Conservation (phyloP, 2,329 filamentous ascomycete genomes). For the Myriosclerotinia scirpicola region DNA sequence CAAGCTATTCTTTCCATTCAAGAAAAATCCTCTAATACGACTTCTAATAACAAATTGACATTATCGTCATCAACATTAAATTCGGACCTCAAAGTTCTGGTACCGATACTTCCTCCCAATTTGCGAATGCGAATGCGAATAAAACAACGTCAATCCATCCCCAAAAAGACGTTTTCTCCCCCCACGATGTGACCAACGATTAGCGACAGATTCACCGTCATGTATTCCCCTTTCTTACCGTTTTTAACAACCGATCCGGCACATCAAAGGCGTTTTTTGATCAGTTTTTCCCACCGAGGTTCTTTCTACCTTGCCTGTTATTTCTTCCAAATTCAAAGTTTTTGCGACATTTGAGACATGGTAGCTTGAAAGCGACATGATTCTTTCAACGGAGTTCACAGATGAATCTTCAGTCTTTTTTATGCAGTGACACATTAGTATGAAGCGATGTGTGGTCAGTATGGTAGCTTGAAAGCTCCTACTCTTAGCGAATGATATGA, state of each 20-base stretch:
- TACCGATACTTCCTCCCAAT: constrained; percentile 24
- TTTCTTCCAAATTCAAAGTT: constrained; percentile 19
- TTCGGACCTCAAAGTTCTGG: constrained; percentile 20
- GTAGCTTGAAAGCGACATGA: constrained; percentile 43
- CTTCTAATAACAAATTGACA: constrained; percentile 37
- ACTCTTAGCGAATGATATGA: constrained; percentile 26
- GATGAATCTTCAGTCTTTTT: constrained; percentile 3
- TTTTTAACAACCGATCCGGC: constrained; percentile 33
- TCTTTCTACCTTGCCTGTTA: neutral
- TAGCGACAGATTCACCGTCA: constrained; percentile 44
- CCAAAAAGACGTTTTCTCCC: constrained; percentile 25
- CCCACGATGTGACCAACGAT: constrained; percentile 40
- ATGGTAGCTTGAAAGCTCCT: constrained; percentile 42
- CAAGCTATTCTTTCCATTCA: constrained; percentile 25
- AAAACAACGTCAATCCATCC: constrained; percentile 24
- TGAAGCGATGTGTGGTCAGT: constrained; percentile 31
- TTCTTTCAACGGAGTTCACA: constrained; percentile 22
- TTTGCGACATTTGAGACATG: constrained; percentile 34
- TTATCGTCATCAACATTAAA: constrained; percentile 23
- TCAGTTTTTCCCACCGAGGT: constrained; percentile 22
- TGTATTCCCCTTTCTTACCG: constrained; percentile 39
- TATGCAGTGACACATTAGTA: constrained; percentile 13
- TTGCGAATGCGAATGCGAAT: constrained; percentile 25
- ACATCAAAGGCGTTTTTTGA: constrained; percentile 39
- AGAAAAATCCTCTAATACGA: constrained; percentile 30